Evolutionary conservation across 805 yeast species (phyloP).

Genomic region (Saturnispora saitoi): DNA sequence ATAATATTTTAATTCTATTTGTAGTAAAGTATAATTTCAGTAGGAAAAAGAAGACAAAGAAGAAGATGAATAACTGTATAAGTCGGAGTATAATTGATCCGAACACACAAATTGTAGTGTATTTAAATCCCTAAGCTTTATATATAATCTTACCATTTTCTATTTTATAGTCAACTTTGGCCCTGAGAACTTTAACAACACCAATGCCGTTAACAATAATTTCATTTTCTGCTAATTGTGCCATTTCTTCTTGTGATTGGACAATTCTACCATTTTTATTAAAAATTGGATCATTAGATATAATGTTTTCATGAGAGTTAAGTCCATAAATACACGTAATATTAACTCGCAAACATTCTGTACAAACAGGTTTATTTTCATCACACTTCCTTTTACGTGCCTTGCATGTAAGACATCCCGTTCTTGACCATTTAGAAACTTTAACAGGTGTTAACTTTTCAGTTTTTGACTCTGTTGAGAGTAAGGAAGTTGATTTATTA

Average conservation of each 20-base stretch:
- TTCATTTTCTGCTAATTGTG: slow-evolving; percentile 6
- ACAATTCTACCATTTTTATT: not conserved
- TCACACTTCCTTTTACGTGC: slow-evolving; percentile 48
- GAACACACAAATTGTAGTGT: too few relatives aligned
- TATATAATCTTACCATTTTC: slow-evolving; percentile 10
- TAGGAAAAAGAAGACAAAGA: too few relatives aligned
- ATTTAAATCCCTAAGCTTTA: not conserved
- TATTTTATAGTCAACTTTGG: slow-evolving; percentile 13
- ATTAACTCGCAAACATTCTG: slow-evolving; percentile 8
- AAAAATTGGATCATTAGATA: not conserved
- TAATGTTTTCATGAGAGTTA: not conserved
- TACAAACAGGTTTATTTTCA: slow-evolving; percentile 45
- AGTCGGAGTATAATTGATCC: too few relatives aligned
- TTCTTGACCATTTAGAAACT: slow-evolving; percentile 27
- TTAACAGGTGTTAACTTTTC: not conserved
- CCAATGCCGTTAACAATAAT: slow-evolving; percentile 8
- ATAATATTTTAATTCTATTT: too few relatives aligned
- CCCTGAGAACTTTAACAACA: slow-evolving; percentile 12
- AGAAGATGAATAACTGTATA: too few relatives aligned
- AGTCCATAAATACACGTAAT: slow-evolving; percentile 4
- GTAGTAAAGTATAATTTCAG: too few relatives aligned
- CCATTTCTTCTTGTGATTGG: not conserved
- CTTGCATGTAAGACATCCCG: slow-evolving; percentile 46
- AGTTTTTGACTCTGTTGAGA: not conserved
- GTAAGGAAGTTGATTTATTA: not conserved